Evolutionary conservation across 169 alveolate genomes (phyloP).

Genomic region (Plasmodium knowlesi): DNA sequence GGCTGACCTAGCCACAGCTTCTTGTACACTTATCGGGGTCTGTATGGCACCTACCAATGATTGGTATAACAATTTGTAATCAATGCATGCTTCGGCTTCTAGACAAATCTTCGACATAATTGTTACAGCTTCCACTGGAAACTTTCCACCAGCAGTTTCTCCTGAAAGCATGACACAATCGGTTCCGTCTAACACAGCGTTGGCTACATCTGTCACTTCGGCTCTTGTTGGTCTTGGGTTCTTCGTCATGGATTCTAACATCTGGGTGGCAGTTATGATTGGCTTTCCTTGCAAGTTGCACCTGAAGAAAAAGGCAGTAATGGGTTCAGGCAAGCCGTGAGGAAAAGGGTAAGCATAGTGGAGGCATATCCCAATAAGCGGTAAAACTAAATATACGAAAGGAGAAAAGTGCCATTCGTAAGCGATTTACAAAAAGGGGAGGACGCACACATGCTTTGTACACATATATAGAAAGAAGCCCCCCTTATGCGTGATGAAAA

Average conservation of each 20-base stretch:
- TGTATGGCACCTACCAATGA: constrained; percentile 79
- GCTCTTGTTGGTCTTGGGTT: constrained; percentile 99
- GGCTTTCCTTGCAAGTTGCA: constrained; percentile 97
- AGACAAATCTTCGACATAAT: constrained; percentile 88
- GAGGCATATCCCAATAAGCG: neutral
- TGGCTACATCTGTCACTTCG: constrained; percentile 99
- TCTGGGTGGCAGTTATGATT: constrained; percentile 98
- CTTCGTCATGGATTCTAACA: constrained; percentile 97
- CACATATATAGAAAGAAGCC: neutral
- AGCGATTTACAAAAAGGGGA: neutral
- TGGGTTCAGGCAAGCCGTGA: neutral
- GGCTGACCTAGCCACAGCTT: constrained; percentile 92
- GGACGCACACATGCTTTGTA: neutral
- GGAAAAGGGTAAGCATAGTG: neutral
- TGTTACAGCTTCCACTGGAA: constrained; percentile 87
- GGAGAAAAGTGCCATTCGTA: neutral
- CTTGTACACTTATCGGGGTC: constrained; percentile 87
- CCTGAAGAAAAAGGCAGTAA: constrained; percentile 43
- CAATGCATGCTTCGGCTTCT: constrained; percentile 89
- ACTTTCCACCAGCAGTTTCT: constrained; percentile 90
- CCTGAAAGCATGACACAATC: constrained; percentile 96
- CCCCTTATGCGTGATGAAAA: neutral
- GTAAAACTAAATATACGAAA: neutral
- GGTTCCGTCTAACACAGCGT: constrained; percentile 98
- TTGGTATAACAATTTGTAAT: constrained; percentile 80